These are phyloP conservation scores for Solanum chacoense DNA, from an alignment of 305 asterid genomes.

Conservation along the genomic window DNA sequence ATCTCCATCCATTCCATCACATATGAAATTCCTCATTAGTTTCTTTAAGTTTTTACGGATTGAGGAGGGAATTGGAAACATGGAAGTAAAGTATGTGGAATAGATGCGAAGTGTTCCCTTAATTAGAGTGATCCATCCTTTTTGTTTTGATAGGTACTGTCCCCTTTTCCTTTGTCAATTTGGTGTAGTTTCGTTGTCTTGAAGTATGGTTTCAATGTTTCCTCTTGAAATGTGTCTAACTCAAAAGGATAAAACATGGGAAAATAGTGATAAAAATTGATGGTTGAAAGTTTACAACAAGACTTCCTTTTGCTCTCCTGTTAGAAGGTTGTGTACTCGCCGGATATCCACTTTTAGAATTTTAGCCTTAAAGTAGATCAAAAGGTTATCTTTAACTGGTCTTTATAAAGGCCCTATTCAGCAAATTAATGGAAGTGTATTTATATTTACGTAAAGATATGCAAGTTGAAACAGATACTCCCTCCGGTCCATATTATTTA, in stretches of 20 bases:
- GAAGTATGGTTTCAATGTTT: background rate
- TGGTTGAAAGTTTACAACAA: background rate
- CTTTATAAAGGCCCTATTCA: background rate
- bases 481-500: background rate
- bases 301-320: background rate
- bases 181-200: background rate
- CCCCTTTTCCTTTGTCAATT: background rate
- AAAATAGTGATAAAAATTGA: background rate
- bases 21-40: background rate
- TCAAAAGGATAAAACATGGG: background rate
- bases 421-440: background rate
- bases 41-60: background rate
- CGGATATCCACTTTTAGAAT: background rate
- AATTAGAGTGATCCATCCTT: background rate
- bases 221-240: background rate
- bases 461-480: background rate
- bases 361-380: background rate
- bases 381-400: background rate
- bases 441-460: background rate
- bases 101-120: background rate
- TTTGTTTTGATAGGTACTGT: background rate
- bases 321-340: background rate
- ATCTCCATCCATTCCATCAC: background rate
- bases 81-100: background rate
- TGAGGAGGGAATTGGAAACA: background rate